Evolutionary conservation across 495 filamentous ascomycete species (phyloP), one percentile per base, ranked within the genome.

Genomic region (Lasiosphaeria miniovina): DNA sequence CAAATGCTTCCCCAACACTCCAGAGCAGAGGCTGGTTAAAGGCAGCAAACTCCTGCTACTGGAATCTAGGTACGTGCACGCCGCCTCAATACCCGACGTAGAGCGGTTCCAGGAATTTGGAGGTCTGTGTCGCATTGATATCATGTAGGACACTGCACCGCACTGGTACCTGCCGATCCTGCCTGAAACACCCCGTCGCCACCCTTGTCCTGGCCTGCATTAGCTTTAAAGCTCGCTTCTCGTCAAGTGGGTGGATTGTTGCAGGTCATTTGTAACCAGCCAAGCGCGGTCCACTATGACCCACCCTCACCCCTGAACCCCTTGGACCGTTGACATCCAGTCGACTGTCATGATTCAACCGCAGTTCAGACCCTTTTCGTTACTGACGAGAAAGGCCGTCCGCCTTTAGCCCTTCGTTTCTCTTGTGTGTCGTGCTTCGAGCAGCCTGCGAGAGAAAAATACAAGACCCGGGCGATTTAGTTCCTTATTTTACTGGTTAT

Each of bases 161-260:
- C 43, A 9, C 10, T 33, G 6, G 6, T 36, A 43, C 11, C 65
- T 57, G 63, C 32, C 45, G 48, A 41, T 45, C 24, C 58, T 65
- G 51, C 67, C 63, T 73, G 70, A 74, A 74, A 74, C 72, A 34
- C 59, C 52, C 55, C 55, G 66, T 59, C 63, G 57, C 64, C 45
- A 56, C 58, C 51, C 57, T 48, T 55, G 65, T 55, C 54, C 68
- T 62, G 59, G 54, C 64, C 43, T 57, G 57, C 52, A 52, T 57
- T 56, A 50, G 36, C 41, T 50, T 52, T 49, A 24, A 24, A 46
- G 57, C 43, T 49, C 35, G 43, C 45, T 40, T 55, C 61, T 53
- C 59, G 51, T 57, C 59, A 65, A 65, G 62, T 12, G 36, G 34
- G 34, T 43, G 48, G 36, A 46, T 62, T 24, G 24, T 24, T 24